Evolutionary conservation across 1,284 basidiomycete genomes (phyloP).

Genomic region (Microbotryum intermedium): DNA sequence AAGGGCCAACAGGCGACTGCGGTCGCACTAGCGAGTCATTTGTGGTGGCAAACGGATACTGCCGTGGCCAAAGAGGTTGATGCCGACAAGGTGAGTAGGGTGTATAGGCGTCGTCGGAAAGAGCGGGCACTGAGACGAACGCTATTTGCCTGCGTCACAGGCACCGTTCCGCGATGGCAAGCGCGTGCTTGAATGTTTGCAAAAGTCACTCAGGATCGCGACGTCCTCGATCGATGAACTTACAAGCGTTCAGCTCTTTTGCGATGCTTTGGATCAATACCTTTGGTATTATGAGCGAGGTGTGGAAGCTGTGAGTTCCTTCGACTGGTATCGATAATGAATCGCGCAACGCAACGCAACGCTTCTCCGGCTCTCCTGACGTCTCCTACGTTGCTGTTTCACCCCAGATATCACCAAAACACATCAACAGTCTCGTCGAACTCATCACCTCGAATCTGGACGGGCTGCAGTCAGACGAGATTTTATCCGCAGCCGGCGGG

Average conservation of each 20-base stretch:
- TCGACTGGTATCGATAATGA: conserved; percentile 15
- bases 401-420: conserved; percentile 76
- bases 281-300: conserved; percentile 87
- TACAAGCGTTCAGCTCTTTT: conserved; percentile 85
- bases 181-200: conserved; percentile 85
- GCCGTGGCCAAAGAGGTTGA: conserved; percentile 44
- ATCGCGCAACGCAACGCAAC: not conserved
- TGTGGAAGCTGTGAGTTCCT: conserved; percentile 63
- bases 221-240: conserved; percentile 90
- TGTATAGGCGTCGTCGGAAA: not conserved
- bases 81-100: conserved; percentile 39
- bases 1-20: conserved; percentile 92
- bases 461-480: conserved; percentile 68
- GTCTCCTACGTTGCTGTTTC: not conserved
- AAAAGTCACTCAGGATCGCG: conserved; percentile 85
- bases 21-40: conserved; percentile 84
- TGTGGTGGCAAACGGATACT: conserved; percentile 83
- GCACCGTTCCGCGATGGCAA: conserved; percentile 82
- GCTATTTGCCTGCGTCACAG: conserved; percentile 47
- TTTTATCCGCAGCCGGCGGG: conserved; percentile 49
- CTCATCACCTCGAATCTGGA: conserved; percentile 85
- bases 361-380: not conserved
- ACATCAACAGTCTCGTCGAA: conserved; percentile 86
- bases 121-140: not conserved
- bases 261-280: conserved; percentile 86